Percentiles rank a stretch among this genome's conserved stretches.
Evolutionary conservation across 176 grass and related monocot genomes (phyloP).

Genomic region (Ensete glaucum): DNA sequence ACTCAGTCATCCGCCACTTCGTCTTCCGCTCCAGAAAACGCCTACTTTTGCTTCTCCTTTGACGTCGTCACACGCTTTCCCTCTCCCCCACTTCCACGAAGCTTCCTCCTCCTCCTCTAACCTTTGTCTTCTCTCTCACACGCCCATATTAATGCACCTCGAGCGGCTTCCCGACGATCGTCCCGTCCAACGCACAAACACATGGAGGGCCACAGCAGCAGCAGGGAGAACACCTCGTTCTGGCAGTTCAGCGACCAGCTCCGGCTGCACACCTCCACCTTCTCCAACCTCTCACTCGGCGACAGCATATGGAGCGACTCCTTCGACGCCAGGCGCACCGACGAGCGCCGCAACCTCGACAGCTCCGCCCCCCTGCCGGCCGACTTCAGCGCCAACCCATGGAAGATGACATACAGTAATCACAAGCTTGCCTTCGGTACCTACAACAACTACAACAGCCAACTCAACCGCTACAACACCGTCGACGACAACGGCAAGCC

Average conservation of each 20-base stretch:
- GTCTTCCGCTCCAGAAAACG: too few relatives aligned
- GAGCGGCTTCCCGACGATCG: too few relatives aligned
- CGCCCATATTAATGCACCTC: not conserved
- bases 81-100: not conserved
- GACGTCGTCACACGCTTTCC: slow-evolving; percentile 12
- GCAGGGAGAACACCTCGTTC: slow-evolving; percentile 30
- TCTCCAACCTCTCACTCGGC: slow-evolving; percentile 70
- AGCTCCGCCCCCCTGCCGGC: slow-evolving; percentile 25
- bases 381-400: not conserved
- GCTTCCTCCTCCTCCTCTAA: not conserved
- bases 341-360: slow-evolving; percentile 22
- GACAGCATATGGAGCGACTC: slow-evolving; percentile 79
- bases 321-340: slow-evolving; percentile 15
- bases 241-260: slow-evolving; percentile 97
- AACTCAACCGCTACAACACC: slow-evolving; percentile 38
- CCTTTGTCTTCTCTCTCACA: too few relatives aligned
- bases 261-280: slow-evolving; percentile 57
- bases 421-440: slow-evolving; percentile 77
- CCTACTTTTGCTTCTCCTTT: not conserved
- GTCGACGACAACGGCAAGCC: slow-evolving; percentile 16
- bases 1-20: too few relatives aligned
- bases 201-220: not conserved
- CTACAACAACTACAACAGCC: slow-evolving; percentile 36
- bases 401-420: slow-evolving; percentile 3
- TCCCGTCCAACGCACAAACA: not conserved